phyloP scores from a whole-genome alignment of 108 stramenopile species.

The Chaetoceros tenuissimus region DNA sequence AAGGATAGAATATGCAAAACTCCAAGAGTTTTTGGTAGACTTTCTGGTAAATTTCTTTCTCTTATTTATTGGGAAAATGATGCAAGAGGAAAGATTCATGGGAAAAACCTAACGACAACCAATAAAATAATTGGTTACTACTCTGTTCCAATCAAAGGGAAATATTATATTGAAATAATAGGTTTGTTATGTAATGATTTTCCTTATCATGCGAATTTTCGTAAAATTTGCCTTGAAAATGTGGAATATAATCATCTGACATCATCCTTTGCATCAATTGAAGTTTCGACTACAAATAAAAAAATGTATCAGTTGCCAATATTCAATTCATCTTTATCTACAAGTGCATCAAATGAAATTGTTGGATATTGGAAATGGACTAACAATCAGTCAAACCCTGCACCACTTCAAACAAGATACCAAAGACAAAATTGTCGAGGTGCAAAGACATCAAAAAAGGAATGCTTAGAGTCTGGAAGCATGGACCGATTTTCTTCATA shows the following conservation, averaged over 20 bases:
- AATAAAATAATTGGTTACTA: conserved; percentile 1
- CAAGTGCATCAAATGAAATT: too few relatives aligned
- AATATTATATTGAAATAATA: conserved; percentile 16
- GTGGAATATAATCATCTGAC: conserved; percentile 2
- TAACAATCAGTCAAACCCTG: background rate
- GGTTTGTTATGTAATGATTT: conserved; percentile 14
- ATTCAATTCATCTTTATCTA: too few relatives aligned
- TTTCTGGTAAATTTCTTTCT: background rate
- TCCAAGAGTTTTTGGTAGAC: background rate
- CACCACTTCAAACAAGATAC: background rate
- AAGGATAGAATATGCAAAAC: background rate
- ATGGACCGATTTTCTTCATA: background rate
- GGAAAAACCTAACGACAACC: background rate
- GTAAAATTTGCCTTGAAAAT: conserved; percentile 10
- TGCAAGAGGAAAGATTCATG: background rate
- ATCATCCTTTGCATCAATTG: background rate
- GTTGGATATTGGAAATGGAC: background rate
- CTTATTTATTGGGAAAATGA: background rate
- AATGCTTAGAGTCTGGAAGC: background rate
- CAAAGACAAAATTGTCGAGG: background rate
- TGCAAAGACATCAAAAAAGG: background rate
- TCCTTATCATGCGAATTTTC: conserved; percentile 3
- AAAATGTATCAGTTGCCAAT: background rate
- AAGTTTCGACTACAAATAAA: background rate
- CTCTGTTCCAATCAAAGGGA: conserved; percentile 2